A percentile compares a stretch with the other conserved stretches of the same genome.
phyloP scores from a whole-genome alignment of 1,284 basidiomycete species.

The Naganishia cerealis region DNA sequence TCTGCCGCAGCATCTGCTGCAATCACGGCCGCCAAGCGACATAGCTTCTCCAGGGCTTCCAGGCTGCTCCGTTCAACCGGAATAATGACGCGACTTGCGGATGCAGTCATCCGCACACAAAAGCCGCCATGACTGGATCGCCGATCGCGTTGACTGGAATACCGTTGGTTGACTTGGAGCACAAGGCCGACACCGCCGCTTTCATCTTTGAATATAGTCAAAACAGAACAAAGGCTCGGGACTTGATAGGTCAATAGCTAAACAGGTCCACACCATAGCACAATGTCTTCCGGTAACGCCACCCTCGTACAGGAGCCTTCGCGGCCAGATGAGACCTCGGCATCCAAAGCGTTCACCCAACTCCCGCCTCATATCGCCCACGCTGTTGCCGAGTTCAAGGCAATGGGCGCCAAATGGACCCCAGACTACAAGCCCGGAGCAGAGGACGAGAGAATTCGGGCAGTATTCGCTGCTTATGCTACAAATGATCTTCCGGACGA shows the following conservation, averaged over 20 bases:
- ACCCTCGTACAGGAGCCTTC: constrained; percentile 19
- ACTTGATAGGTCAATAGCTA: background rate
- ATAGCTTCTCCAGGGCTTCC: too few species aligned
- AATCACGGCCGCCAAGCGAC: too few species aligned
- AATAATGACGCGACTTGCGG: background rate
- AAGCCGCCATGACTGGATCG: constrained; percentile 21
- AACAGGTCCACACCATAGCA: background rate
- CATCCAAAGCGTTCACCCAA: constrained; percentile 23
- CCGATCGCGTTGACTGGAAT: constrained; percentile 7
- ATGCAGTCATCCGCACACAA: background rate
- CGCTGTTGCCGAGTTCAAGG: constrained; percentile 14
- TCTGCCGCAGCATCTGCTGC: too few species aligned
- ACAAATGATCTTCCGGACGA: constrained; percentile 29
- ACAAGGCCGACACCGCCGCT: background rate
- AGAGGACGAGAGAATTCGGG: constrained; percentile 15
- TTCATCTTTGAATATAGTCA: too few species aligned
- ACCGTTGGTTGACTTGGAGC: background rate
- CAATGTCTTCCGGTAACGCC: background rate
- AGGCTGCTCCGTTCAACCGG: background rate
- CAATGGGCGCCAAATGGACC: constrained; percentile 8
- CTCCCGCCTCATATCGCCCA: constrained; percentile 15
- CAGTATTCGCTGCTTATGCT: constrained; percentile 23
- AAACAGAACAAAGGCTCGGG: too few species aligned
- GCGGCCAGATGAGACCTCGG: constrained; percentile 23
- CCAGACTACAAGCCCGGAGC: constrained; percentile 24